These are phyloP conservation scores for Calonectria leucothoes DNA, from an alignment of 2,329 filamentous ascomycete genomes.

Conservation along the genomic window DNA sequence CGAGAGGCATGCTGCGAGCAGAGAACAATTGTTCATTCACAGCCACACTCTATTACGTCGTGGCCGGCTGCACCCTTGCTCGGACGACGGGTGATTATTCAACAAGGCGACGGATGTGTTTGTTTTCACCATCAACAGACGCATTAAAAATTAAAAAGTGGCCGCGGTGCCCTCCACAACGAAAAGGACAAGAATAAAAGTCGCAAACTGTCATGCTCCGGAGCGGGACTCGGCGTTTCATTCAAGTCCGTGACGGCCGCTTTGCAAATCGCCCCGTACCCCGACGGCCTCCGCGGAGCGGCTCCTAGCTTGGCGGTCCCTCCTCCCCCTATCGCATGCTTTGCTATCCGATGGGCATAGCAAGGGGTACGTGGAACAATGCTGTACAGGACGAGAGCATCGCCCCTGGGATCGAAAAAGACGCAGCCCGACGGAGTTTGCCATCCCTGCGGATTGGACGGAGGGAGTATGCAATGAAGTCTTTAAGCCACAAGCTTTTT, in stretches of 20 bases:
- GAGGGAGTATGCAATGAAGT: neutral
- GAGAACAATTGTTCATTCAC: neutral
- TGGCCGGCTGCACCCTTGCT: neutral
- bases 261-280: neutral
- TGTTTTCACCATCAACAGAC: neutral
- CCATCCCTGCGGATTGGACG: neutral
- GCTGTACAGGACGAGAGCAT: neutral
- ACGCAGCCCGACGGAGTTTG: neutral
- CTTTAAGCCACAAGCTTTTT: neutral
- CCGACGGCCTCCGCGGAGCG: neutral
- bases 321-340: neutral
- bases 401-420: neutral
- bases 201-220: neutral
- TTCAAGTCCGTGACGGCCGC: neutral
- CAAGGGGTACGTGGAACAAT: neutral
- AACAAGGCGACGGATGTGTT: neutral
- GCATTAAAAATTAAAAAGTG: neutral
- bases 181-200: neutral
- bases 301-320: neutral
- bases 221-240: neutral
- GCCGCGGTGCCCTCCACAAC: neutral
- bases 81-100: neutral
- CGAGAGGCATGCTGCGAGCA: neutral
- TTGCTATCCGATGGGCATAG: neutral
- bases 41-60: neutral